Conservation (phyloP, 345 rosid genomes). For the Aethionema arabicum region DNA sequence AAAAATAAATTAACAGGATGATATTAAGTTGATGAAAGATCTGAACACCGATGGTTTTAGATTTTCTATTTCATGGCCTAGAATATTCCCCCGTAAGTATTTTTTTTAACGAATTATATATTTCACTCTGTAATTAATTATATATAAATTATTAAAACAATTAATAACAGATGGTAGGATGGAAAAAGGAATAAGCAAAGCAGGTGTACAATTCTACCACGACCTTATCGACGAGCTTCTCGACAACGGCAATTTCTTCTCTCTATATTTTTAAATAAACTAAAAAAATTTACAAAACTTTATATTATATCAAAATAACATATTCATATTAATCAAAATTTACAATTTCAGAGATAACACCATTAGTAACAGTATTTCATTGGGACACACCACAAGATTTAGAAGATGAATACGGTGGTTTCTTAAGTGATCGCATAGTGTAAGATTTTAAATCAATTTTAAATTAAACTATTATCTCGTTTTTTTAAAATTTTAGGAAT, state of each 20-base stretch:
- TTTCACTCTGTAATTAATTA: not conserved
- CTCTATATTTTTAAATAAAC: not conserved
- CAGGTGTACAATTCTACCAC: conserved; percentile 46
- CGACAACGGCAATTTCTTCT: conserved; percentile 22
- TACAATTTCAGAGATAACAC: conserved; percentile 27
- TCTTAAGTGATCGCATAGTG: conserved; percentile 39
- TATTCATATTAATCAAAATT: not conserved
- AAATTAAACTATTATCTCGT: too few relatives aligned
- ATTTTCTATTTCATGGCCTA: conserved; percentile 58
- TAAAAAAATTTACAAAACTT: not conserved
- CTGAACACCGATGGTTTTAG: conserved; percentile 53
- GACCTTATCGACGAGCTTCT: conserved; percentile 53
- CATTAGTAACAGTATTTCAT: conserved; percentile 41
- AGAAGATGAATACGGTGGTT: conserved; percentile 43
- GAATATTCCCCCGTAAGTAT: conserved; percentile 56
- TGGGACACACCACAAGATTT: conserved; percentile 45
- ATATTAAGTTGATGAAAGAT: conserved; percentile 50
- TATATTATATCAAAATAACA: not conserved
- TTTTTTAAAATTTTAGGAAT: too few relatives aligned
- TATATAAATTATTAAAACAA: not conserved
- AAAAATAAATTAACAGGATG: conserved; percentile 40
- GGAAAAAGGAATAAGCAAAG: conserved; percentile 45
- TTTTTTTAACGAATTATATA: not conserved
- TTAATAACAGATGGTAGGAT: conserved; percentile 36
- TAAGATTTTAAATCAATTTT: not conserved